These are phyloP conservation scores for Corynascus novoguineensis DNA, from an alignment of 495 filamentous ascomycete genomes.

Conservation along the genomic window DNA sequence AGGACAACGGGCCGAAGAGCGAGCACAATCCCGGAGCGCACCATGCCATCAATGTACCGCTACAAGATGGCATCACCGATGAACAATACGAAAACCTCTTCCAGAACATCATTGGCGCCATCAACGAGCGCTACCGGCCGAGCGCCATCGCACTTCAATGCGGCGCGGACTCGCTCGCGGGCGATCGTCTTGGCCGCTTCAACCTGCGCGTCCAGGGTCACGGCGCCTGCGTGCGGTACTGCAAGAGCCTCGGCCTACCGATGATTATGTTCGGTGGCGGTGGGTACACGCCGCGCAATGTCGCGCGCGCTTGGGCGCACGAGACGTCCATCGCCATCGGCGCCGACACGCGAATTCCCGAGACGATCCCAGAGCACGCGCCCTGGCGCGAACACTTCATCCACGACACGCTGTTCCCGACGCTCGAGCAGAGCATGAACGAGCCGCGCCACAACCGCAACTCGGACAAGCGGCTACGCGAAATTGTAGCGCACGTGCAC, in stretches of 20 bases:
- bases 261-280: conserved; percentile 89
- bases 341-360: conserved; percentile 62
- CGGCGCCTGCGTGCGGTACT: conserved; percentile 81
- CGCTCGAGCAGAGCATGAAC: conserved; percentile 58
- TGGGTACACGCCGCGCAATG: conserved; percentile 96
- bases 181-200: conserved; percentile 90
- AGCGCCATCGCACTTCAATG: conserved; percentile 92
- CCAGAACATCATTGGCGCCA: conserved; percentile 68
- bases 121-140: conserved; percentile 70
- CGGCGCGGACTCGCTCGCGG: conserved; percentile 89
- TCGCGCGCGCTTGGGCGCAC: conserved; percentile 92
- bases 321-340: conserved; percentile 88
- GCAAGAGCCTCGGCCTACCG: conserved; percentile 70
- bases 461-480: conserved; percentile 63
- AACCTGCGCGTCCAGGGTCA: conserved; percentile 94
- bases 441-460: conserved; percentile 70
- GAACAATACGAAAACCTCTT: conserved; percentile 83
- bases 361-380: conserved; percentile 63
- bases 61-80: conserved; percentile 94
- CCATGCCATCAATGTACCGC: conserved; percentile 92
- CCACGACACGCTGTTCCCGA: conserved; percentile 77
- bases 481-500: conserved; percentile 64
- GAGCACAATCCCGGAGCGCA: conserved; percentile 87
- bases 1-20: conserved; percentile 78
- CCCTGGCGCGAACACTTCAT: conserved; percentile 77